Evolutionary conservation across 2,329 filamentous ascomycete genomes (phyloP).

Genomic region (Didymella pomorum): DNA sequence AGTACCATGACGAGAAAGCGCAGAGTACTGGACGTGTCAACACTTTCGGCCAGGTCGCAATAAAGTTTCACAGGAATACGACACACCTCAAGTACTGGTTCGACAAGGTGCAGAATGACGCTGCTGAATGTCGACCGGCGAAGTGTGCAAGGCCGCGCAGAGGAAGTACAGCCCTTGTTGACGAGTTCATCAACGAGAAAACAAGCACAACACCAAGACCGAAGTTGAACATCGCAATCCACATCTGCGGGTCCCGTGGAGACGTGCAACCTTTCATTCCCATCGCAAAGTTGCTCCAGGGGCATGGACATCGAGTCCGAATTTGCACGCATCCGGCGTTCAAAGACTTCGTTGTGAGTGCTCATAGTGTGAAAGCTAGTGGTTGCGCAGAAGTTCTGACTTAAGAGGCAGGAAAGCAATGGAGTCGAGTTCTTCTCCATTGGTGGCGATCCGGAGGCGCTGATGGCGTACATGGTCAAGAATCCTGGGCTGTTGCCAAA

Average conservation of each 20-base stretch:
- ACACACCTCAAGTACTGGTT: conserved; percentile 29
- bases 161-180: conserved; percentile 13
- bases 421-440: conserved; percentile 50
- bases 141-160: conserved; percentile 10
- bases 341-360: conserved; percentile 29
- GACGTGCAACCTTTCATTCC: conserved; percentile 69
- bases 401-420: conserved; percentile 24
- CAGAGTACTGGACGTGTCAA: conserved; percentile 24
- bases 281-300: conserved; percentile 60
- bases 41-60: conserved; percentile 27
- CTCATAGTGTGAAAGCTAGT: neutral
- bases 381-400: neutral
- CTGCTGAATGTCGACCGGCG: conserved; percentile 5
- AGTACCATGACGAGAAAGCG: conserved; percentile 23
- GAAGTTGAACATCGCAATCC: conserved; percentile 62
- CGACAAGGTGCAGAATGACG: conserved; percentile 23
- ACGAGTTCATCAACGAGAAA: conserved; percentile 14
- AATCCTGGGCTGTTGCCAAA: conserved; percentile 54
- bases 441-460: conserved; percentile 48
- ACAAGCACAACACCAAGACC: conserved; percentile 13
- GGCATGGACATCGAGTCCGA: conserved; percentile 38
- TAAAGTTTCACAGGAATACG: conserved; percentile 31
- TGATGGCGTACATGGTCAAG: conserved; percentile 63
- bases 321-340: conserved; percentile 41
- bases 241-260: conserved; percentile 62